Evolutionary conservation across 305 asterid species (phyloP).

Genomic region (Rubia balearica): DNA sequence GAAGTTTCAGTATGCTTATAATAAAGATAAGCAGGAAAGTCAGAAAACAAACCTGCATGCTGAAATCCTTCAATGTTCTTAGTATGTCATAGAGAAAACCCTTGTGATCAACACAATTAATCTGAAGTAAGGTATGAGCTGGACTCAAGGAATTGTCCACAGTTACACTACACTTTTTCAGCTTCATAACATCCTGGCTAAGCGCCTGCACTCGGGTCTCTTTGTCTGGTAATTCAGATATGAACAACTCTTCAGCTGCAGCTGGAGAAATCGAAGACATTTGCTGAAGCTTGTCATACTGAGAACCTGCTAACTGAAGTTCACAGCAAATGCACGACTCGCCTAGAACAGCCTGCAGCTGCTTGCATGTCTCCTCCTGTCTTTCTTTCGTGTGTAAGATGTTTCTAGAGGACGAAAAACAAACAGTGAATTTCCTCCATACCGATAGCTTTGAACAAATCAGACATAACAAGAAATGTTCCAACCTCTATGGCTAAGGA

Average conservation of each 20-base stretch:
- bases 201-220: conserved; percentile 59
- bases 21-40: neutral
- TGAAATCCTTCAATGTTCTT: conserved; percentile 67
- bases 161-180: conserved; percentile 52
- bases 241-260: conserved; percentile 57
- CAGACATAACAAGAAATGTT: neutral
- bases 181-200: conserved; percentile 51
- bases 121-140: conserved; percentile 80
- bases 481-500: neutral
- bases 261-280: conserved; percentile 49
- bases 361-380: conserved; percentile 42
- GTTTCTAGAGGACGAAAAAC: conserved; percentile 35
- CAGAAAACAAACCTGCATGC: conserved; percentile 43
- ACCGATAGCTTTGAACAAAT: neutral
- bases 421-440: conserved; percentile 5
- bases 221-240: conserved; percentile 46
- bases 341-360: conserved; percentile 50
- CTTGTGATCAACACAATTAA: conserved; percentile 68
- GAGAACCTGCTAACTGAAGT: conserved; percentile 59
- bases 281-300: conserved; percentile 35
- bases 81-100: conserved; percentile 77
- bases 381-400: conserved; percentile 58
- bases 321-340: conserved; percentile 70
- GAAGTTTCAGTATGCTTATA: neutral
- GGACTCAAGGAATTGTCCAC: conserved; percentile 73